phyloP scores from a whole-genome alignment of 495 filamentous ascomycete genomes.

The Massariosphaeria phaeospora region DNA sequence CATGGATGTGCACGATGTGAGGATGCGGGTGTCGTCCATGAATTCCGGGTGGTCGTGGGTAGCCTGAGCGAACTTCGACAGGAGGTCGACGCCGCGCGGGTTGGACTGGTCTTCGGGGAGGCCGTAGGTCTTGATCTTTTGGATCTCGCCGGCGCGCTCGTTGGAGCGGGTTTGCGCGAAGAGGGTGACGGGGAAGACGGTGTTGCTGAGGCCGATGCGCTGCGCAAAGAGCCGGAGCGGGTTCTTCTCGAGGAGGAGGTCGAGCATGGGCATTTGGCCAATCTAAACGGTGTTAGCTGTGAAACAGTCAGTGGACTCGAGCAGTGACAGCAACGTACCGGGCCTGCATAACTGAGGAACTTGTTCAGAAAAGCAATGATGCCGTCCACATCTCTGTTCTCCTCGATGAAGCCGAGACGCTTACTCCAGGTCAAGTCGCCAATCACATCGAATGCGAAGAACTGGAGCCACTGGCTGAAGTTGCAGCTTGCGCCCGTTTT shows the following conservation, averaged over 20 bases:
- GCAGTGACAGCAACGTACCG: conserved; percentile 29
- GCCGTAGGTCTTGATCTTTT: conserved; percentile 38
- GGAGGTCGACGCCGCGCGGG: conserved; percentile 43
- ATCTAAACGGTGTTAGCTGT: conserved; percentile 26
- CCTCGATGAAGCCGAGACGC: conserved; percentile 41
- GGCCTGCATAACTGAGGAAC: conserved; percentile 47
- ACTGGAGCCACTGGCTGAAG: conserved; percentile 70
- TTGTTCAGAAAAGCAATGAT: conserved; percentile 42
- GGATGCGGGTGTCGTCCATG: conserved; percentile 60
- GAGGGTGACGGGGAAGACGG: conserved; percentile 56
- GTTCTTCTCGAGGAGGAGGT: conserved; percentile 51
- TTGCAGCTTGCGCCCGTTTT: conserved; percentile 51
- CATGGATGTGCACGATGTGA: conserved; percentile 59
- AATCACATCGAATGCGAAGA: conserved; percentile 74
- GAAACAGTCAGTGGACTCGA: neutral
- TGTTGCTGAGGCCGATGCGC: conserved; percentile 46
- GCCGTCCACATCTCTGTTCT: conserved; percentile 42
- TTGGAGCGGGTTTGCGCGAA: conserved; percentile 56
- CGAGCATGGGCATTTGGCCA: conserved; percentile 51
- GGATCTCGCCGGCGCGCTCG: conserved; percentile 48
- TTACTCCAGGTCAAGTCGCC: conserved; percentile 47
- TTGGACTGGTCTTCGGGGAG: conserved; percentile 33
- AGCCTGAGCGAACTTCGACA: conserved; percentile 48
- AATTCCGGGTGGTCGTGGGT: conserved; percentile 52
- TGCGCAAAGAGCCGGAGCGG: conserved; percentile 41